Evolutionary conservation across 2,329 filamentous ascomycete genomes (phyloP), one percentile per base, ranked within the genome.

Genomic region (Arthrobotrys musiformis): DNA sequence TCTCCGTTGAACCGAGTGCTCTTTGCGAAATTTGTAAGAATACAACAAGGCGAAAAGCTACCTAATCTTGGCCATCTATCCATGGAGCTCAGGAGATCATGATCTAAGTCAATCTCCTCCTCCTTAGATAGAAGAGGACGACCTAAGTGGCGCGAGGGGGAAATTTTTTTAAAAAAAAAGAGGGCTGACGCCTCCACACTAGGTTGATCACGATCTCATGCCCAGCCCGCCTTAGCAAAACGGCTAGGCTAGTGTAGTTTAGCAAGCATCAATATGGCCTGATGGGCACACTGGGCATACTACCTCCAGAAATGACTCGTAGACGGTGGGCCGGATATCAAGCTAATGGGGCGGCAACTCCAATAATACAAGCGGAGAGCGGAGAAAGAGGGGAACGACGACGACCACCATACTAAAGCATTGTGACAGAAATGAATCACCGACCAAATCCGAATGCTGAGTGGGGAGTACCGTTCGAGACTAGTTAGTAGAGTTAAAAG

Each of bases 181-280:
- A 33, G 4, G 48, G 48, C 26, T 33, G 26, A 52, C 50, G 50
- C 50, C 50, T 56, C 54, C 13, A 26, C 15, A 26, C 13, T 24
- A 40, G 5, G 17, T 40, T 40, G 28, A 35, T 22, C 50, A 52
- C 48, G 48, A 52, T 30, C 48, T 30, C 24, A 30, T 56, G 50
- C 50, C 50, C 28, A 56, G 50, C 50, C 50, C 50, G 50, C 28
- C 30, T 35, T 56, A 56, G 28, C 50, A 56, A 22, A 35, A 56
- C 50, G 26, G 48, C 48, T 17, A n/a, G 15, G 9, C 48, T 52
- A 52, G 50, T 56, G 19, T 35, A 30, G 28, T 37, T 58, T 40
- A n/a, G 33, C 54, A 58, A 40, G 54, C 54, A 58, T 40, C 54
- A 58, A 24, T n/a, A 58, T 58, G 54, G 54, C 54, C 54, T 58